phyloP scores from a whole-genome alignment of 768 basidiomycete genomes.

The Dioszegia aurantiaca region DNA sequence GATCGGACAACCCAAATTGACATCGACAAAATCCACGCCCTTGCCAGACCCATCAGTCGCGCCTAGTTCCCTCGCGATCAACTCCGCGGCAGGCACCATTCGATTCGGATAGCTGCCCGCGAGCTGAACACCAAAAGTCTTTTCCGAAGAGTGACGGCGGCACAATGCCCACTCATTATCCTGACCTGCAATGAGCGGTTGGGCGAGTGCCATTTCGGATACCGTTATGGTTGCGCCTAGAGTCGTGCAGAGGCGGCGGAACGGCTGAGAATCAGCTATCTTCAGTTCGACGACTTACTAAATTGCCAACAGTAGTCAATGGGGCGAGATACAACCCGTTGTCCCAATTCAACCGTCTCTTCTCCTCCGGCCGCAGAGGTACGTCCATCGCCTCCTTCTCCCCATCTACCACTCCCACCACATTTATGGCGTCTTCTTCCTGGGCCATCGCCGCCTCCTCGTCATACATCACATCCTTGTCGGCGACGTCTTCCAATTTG shows the following conservation, averaged over 20 bases:
- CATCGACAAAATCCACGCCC: slow-evolving; percentile 79
- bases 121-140: slow-evolving; percentile 84
- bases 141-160: slow-evolving; percentile 79
- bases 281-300: slow-evolving; percentile 58
- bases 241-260: slow-evolving; percentile 79
- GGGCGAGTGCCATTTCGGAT: slow-evolving; percentile 95
- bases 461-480: slow-evolving; percentile 20
- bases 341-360: slow-evolving; percentile 78
- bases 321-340: slow-evolving; percentile 83
- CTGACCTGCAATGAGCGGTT: slow-evolving; percentile 80
- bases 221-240: slow-evolving; percentile 93
- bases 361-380: slow-evolving; percentile 70
- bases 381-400: slow-evolving; percentile 58
- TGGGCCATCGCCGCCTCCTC: slow-evolving; percentile 31
- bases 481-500: not conserved
- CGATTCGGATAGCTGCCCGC: slow-evolving; percentile 81
- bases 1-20: slow-evolving; percentile 92
- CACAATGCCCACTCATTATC: slow-evolving; percentile 94
- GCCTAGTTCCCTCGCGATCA: slow-evolving; percentile 66
- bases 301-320: slow-evolving; percentile 89
- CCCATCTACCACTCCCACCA: slow-evolving; percentile 27
- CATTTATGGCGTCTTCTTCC: slow-evolving; percentile 27
- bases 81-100: slow-evolving; percentile 74
- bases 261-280: slow-evolving; percentile 61
- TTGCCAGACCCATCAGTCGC: slow-evolving; percentile 51